phyloP scores from a whole-genome alignment of 805 yeast genomes.

The Starmera dryadoides region DNA sequence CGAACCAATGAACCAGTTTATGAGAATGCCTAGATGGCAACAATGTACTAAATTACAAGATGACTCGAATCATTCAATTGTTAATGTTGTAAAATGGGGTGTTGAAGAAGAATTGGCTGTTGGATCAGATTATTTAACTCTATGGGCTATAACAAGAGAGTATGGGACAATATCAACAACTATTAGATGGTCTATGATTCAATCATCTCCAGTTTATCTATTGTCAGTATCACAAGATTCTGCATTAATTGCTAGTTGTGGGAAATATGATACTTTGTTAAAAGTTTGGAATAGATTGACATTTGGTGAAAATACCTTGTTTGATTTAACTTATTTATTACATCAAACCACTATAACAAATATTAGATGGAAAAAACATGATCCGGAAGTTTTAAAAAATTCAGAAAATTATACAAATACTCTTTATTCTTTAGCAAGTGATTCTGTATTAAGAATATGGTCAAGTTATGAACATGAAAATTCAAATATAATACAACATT shows the following conservation, averaged over 20 bases:
- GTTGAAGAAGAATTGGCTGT: slow-evolving; percentile 44
- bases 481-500: slow-evolving; percentile 47
- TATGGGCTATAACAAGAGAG: slow-evolving; percentile 44
- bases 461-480: slow-evolving; percentile 54
- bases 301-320: slow-evolving; percentile 55
- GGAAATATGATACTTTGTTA: slow-evolving; percentile 55
- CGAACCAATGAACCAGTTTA: slow-evolving; percentile 47
- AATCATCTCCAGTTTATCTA: slow-evolving; percentile 54
- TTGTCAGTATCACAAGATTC: slow-evolving; percentile 63
- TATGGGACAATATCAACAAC: slow-evolving; percentile 31
- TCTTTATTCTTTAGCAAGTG: slow-evolving; percentile 59
- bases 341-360: slow-evolving; percentile 54
- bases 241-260: slow-evolving; percentile 55
- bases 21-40: slow-evolving; percentile 39
- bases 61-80: slow-evolving; percentile 23
- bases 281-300: slow-evolving; percentile 75
- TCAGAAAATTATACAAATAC: slow-evolving; percentile 37
- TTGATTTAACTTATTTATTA: slow-evolving; percentile 62
- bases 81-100: slow-evolving; percentile 51
- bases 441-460: slow-evolving; percentile 59
- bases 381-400: slow-evolving; percentile 13
- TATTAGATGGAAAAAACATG: slow-evolving; percentile 48
- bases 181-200: slow-evolving; percentile 33
- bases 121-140: slow-evolving; percentile 48
- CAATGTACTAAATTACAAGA: slow-evolving; percentile 21